These are phyloP conservation scores for Saturnispora gosingensis DNA, from an alignment of 805 yeast genomes.

Conservation along the genomic window DNA sequence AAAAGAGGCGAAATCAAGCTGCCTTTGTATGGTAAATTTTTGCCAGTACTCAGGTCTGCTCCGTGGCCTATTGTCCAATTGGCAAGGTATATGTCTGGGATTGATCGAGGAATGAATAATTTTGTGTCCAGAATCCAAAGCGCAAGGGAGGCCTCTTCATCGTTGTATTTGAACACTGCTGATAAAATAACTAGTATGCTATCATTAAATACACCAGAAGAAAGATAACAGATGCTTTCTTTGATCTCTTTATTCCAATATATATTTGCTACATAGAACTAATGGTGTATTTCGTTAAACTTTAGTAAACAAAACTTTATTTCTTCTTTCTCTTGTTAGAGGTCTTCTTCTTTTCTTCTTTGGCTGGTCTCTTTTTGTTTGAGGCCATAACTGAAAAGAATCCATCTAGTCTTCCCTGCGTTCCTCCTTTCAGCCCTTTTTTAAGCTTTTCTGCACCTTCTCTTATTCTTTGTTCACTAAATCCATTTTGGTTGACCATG, in stretches of 20 bases:
- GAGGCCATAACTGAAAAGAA: conserved; percentile 59
- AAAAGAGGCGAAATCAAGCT: conserved; percentile 57
- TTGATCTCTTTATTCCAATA: neutral
- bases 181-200: conserved; percentile 3
- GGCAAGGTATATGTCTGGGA: conserved; percentile 51
- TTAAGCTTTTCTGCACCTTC: conserved; percentile 78
- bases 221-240: neutral
- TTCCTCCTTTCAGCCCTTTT: conserved; percentile 75
- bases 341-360: conserved; percentile 20
- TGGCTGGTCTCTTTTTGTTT: conserved; percentile 32
- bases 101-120: conserved; percentile 42
- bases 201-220: neutral
- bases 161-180: conserved; percentile 2
- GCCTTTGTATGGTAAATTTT: conserved; percentile 68
- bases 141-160: conserved; percentile 1
- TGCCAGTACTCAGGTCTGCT: conserved; percentile 61
- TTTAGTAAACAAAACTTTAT: neutral
- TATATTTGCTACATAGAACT: neutral
- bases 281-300: neutral
- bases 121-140: conserved; percentile 19
- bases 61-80: conserved; percentile 64
- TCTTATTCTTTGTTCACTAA: conserved; percentile 84
- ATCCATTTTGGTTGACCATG: conserved; percentile 82
- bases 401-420: conserved; percentile 88
- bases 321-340: conserved; percentile 12